phyloP scores from a whole-genome alignment of 345 rosid species.

The Heritiera littoralis region DNA sequence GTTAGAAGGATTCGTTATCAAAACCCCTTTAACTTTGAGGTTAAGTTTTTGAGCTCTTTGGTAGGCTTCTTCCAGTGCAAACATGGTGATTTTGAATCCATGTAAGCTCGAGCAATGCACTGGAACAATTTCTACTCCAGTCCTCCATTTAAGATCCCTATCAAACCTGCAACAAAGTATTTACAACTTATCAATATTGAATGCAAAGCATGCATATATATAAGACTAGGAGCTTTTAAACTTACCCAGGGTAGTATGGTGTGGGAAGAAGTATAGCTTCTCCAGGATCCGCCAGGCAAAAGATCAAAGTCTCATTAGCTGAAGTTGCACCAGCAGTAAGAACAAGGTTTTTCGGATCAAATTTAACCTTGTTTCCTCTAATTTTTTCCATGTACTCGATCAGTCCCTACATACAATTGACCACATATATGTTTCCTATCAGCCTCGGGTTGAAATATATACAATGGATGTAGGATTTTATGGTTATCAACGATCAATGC shows the following conservation, averaged over 20 bases:
- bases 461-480: no score
- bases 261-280: slow-evolving; percentile 91
- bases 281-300: slow-evolving; percentile 83
- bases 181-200: background rate
- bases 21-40: slow-evolving; percentile 63
- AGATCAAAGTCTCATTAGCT: slow-evolving; percentile 85
- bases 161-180: slow-evolving; percentile 48
- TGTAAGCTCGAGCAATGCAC: slow-evolving; percentile 56
- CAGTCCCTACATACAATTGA: slow-evolving; percentile 43
- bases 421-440: background rate
- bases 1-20: slow-evolving; percentile 87
- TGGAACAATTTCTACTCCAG: slow-evolving; percentile 65
- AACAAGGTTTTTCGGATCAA: slow-evolving; percentile 61
- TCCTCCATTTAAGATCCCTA: slow-evolving; percentile 80
- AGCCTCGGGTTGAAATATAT: background rate
- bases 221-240: background rate
- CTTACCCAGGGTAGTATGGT: slow-evolving; percentile 88
- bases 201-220: background rate
- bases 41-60: slow-evolving; percentile 47
- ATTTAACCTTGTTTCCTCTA: slow-evolving; percentile 67
- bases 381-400: slow-evolving; percentile 62
- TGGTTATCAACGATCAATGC: background rate
- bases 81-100: slow-evolving; percentile 52
- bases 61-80: slow-evolving; percentile 69
- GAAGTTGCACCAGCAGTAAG: slow-evolving; percentile 92